Percentiles rank a stretch among this genome's conserved stretches.
phyloP scores from a whole-genome alignment of 164 flowering plant genomes.

The Annona cherimola region DNA sequence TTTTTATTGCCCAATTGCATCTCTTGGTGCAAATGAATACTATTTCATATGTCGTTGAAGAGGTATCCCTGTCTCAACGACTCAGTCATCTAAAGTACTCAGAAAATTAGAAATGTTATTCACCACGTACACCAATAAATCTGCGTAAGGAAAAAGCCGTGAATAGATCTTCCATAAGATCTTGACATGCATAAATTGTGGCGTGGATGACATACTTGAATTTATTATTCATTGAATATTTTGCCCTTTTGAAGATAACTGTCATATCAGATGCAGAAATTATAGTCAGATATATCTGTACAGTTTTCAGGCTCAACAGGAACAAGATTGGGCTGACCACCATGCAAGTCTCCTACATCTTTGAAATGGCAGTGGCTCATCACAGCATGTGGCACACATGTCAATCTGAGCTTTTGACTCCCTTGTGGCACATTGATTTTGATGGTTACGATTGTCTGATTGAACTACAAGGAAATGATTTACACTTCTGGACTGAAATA shows the following conservation, averaged over 20 bases:
- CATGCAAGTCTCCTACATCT: neutral
- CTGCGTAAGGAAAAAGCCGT: neutral
- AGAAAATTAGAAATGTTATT: neutral
- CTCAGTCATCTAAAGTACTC: too few relatives aligned
- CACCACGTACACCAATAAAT: neutral
- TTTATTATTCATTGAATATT: too few relatives aligned
- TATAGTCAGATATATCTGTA: conserved; percentile 14
- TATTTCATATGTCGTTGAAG: too few relatives aligned
- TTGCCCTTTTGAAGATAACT: neutral
- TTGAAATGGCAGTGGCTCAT: neutral
- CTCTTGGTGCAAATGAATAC: too few relatives aligned
- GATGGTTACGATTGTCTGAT: conserved; percentile 3
- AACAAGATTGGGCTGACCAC: neutral
- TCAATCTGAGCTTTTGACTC: neutral
- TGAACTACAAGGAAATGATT: neutral
- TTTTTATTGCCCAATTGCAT: too few relatives aligned
- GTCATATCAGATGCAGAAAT: conserved; percentile 11
- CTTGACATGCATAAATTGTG: neutral
- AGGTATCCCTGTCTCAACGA: too few relatives aligned
- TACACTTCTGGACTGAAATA: neutral
- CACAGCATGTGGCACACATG: neutral
- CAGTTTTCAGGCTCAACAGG: conserved; percentile 15
- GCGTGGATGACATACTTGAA: too few relatives aligned
- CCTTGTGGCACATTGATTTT: too few relatives aligned
- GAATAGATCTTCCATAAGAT: neutral